These are phyloP conservation scores for Sphagnum contortum DNA, from an alignment of 225 moss, liverwort and hornwort genomes.

Conservation along the genomic window DNA sequence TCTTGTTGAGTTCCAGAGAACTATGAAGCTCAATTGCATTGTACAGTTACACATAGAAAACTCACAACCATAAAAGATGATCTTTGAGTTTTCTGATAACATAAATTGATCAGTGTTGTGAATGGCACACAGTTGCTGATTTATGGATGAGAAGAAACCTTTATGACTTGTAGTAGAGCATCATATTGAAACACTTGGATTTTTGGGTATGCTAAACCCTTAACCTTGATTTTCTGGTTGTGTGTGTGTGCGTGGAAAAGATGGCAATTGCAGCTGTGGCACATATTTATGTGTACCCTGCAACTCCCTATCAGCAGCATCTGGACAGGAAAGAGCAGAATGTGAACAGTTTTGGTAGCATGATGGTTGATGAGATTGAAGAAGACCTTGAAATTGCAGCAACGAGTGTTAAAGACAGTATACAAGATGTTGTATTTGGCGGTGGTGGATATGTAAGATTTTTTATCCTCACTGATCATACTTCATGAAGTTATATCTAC, in stretches of 20 bases:
- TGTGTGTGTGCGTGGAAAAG: slow-evolving; percentile 15
- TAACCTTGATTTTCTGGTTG: neutral
- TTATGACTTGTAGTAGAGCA: too few relatives aligned
- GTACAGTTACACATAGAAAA: too few relatives aligned
- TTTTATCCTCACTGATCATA: neutral
- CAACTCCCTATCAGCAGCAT: slow-evolving; percentile 52
- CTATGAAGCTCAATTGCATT: too few relatives aligned
- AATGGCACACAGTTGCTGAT: too few relatives aligned
- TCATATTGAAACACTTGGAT: too few relatives aligned
- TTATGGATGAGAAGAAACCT: too few relatives aligned
- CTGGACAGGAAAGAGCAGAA: slow-evolving; percentile 25
- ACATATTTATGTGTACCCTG: slow-evolving; percentile 79
- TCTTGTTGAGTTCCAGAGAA: neutral
- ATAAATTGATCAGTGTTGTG: too few relatives aligned
- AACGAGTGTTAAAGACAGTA: slow-evolving; percentile 62
- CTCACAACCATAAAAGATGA: too few relatives aligned
- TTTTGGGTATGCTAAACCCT: too few relatives aligned
- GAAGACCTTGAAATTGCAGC: slow-evolving; percentile 31
- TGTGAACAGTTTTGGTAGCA: slow-evolving; percentile 37
- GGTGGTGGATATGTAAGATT: slow-evolving; percentile 77
- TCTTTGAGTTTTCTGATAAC: too few relatives aligned
- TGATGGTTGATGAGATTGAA: slow-evolving; percentile 50
- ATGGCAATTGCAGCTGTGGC: slow-evolving; percentile 90
- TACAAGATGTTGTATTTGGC: slow-evolving; percentile 76
- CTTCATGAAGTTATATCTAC: too few relatives aligned